Evolutionary conservation across 306 rosid genomes (phyloP).

Genomic region (Glycine latifolia): DNA sequence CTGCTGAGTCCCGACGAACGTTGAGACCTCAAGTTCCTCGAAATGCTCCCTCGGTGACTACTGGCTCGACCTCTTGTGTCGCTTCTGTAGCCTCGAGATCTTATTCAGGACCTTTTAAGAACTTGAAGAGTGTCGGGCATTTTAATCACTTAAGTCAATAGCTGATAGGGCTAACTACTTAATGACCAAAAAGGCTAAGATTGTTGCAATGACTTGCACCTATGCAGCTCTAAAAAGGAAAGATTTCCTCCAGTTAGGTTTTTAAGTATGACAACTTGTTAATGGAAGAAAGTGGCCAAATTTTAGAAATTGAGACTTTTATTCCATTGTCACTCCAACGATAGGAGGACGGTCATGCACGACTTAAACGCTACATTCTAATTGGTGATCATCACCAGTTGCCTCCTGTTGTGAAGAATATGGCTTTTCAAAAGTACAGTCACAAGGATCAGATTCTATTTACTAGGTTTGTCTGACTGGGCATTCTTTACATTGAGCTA

Average conservation of each 20-base stretch:
- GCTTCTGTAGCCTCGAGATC: too few relatives aligned
- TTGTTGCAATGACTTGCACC: conserved; percentile 99
- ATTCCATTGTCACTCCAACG: conserved; percentile 98
- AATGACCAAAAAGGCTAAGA: conserved; percentile 99
- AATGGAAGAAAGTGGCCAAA: conserved; percentile 99
- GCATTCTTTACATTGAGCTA: conserved; percentile 96
- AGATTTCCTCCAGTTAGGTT: conserved; percentile 93
- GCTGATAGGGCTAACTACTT: conserved; percentile 97
- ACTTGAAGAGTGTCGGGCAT: conserved; percentile 98
- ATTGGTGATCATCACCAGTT: conserved; percentile 99
- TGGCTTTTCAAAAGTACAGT: conserved; percentile 99
- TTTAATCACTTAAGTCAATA: conserved; percentile 92
- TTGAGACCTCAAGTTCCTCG: too few relatives aligned
- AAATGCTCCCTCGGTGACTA: conserved; percentile 75
- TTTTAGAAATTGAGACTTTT: conserved; percentile 96
- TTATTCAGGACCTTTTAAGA: too few relatives aligned
- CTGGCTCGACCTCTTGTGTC: too few relatives aligned
- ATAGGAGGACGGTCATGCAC: conserved; percentile 98
- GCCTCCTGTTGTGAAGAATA: conserved; percentile 99
- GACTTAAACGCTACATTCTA: conserved; percentile 95
- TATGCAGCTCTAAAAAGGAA: conserved; percentile 98
- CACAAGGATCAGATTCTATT: conserved; percentile 98
- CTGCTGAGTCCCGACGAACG: too few relatives aligned
- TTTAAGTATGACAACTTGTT: conserved; percentile 98
- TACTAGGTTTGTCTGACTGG: conserved; percentile 96